Evolutionary conservation across 371 early-diverging fungal genomes (phyloP).

Genomic region (Lichtheimia ornata): DNA sequence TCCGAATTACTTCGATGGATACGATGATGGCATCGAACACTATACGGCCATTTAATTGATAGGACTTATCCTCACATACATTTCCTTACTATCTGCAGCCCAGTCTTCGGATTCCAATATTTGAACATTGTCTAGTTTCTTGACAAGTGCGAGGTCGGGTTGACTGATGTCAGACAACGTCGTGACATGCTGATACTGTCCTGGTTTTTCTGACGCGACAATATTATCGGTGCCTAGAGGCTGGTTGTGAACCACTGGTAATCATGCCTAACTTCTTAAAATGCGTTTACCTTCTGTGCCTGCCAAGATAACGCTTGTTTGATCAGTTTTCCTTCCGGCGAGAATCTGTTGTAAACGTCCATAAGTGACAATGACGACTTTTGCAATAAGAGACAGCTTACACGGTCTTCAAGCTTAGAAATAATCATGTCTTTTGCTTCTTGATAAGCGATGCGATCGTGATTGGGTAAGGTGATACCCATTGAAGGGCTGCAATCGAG

Average conservation of each 20-base stretch:
- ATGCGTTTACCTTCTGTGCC: constrained; percentile 36
- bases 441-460: constrained; percentile 39
- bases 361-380: constrained; percentile 21
- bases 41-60: constrained; percentile 10
- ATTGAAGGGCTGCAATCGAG: constrained; percentile 61
- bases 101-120: constrained; percentile 29
- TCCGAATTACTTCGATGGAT: constrained; percentile 55
- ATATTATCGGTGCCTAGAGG: constrained; percentile 31
- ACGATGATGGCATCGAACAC: constrained; percentile 70
- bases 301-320: constrained; percentile 34
- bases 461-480: constrained; percentile 33
- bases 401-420: constrained; percentile 34
- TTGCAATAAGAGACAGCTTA: constrained; percentile 34
- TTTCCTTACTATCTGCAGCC: constrained; percentile 39
- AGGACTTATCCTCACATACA: background rate
- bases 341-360: constrained; percentile 20
- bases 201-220: constrained; percentile 21
- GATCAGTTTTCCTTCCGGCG: constrained; percentile 39
- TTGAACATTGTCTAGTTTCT: constrained; percentile 26
- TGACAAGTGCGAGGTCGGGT: constrained; percentile 25
- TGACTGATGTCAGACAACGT: constrained; percentile 15
- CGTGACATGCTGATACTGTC: constrained; percentile 37
- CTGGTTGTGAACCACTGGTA: background rate
- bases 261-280: background rate
- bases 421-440: constrained; percentile 47